A percentile compares a stretch with the other conserved stretches of the same genome.
Conservation (phyloP, 352 stramenopile species). For the Phytophthora megakarya region DNA sequence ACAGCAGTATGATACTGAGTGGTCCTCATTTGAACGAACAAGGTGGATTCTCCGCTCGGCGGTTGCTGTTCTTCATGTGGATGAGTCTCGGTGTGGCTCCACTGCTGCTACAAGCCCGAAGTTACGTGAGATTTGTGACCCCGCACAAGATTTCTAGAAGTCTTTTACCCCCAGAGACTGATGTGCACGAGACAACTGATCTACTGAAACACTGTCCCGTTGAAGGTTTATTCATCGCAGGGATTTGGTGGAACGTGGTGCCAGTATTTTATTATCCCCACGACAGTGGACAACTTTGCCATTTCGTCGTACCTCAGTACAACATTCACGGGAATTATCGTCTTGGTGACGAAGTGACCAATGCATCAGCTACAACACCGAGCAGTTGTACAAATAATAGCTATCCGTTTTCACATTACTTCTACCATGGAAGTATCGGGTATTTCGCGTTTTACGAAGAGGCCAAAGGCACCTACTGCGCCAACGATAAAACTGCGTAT, state of each 20-base stretch:
- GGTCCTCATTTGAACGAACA: slow-evolving; percentile 17
- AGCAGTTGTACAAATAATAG: slow-evolving; percentile 20
- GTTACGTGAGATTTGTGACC: slow-evolving; percentile 32
- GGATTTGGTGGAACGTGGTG: slow-evolving; percentile 41
- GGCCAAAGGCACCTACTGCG: slow-evolving; percentile 32
- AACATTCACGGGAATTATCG: slow-evolving; percentile 39
- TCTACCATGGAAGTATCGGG: slow-evolving; percentile 37
- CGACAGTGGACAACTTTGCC: slow-evolving; percentile 21
- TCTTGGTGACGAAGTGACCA: slow-evolving; percentile 21
- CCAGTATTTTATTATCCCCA: slow-evolving; percentile 20
- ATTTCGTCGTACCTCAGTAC: slow-evolving; percentile 39
- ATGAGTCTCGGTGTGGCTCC: slow-evolving; percentile 30
- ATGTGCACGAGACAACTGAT: slow-evolving; percentile 2
- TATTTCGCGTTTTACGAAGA: slow-evolving; percentile 42
- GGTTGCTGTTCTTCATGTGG: slow-evolving; percentile 32
- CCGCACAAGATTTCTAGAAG: slow-evolving; percentile 38
- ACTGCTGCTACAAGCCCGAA: slow-evolving; percentile 43
- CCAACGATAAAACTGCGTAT: slow-evolving; percentile 33
- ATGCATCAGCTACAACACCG: slow-evolving; percentile 16
- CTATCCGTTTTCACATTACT: slow-evolving; percentile 34
- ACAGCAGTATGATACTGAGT: slow-evolving; percentile 24
- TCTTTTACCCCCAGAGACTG: slow-evolving; percentile 2
- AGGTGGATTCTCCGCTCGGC: slow-evolving; percentile 3
- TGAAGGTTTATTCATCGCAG: slow-evolving; percentile 33
- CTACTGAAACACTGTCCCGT: slow-evolving; percentile 28